phyloP scores from a whole-genome alignment of 164 flowering plant species.

The Amborella trichopoda region DNA sequence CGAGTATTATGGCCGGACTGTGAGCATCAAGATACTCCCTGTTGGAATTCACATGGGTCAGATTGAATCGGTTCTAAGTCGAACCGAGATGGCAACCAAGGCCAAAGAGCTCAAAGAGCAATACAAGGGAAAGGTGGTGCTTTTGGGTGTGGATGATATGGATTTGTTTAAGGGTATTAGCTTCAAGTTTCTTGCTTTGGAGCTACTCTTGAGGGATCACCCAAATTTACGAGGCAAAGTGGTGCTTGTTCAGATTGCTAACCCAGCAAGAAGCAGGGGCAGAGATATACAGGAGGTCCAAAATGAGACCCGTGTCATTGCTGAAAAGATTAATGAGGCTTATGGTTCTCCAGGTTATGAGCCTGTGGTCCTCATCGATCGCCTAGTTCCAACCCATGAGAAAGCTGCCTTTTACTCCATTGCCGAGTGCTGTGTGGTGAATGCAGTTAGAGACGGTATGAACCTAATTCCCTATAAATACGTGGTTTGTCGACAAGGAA shows the following conservation, averaged over 20 bases:
- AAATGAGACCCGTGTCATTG: conserved; percentile 13
- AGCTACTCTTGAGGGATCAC: conserved; percentile 21
- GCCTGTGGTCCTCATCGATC: conserved; percentile 30
- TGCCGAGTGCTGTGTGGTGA: conserved; percentile 10
- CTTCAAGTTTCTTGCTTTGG: conserved; percentile 44
- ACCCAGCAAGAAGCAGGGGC: conserved; percentile 41
- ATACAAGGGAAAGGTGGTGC: conserved; percentile 9
- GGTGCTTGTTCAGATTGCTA: conserved; percentile 45
- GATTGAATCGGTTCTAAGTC: conserved; percentile 4
- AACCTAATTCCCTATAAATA: conserved; percentile 10
- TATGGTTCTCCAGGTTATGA: conserved; percentile 25
- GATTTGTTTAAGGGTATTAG: conserved; percentile 50
- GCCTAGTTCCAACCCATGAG: conserved; percentile 22
- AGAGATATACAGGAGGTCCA: conserved; percentile 29
- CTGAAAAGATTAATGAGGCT: conserved; percentile 6
- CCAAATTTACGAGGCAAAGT: conserved; percentile 17
- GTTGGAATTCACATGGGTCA: conserved; percentile 12
- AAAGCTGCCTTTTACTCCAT: conserved; percentile 36
- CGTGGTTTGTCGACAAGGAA: conserved; percentile 12
- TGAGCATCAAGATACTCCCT: conserved; percentile 13
- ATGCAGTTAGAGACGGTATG: conserved; percentile 14
- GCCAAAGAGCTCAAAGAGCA: conserved; percentile 5
- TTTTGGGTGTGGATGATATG: conserved; percentile 49
- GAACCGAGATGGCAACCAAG: conserved; percentile 1
- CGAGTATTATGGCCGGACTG: conserved; percentile 10